Base-by-base conservation (phyloP, 768 basidiomycete genomes). In the Rhodotorula babjevae region DNA sequence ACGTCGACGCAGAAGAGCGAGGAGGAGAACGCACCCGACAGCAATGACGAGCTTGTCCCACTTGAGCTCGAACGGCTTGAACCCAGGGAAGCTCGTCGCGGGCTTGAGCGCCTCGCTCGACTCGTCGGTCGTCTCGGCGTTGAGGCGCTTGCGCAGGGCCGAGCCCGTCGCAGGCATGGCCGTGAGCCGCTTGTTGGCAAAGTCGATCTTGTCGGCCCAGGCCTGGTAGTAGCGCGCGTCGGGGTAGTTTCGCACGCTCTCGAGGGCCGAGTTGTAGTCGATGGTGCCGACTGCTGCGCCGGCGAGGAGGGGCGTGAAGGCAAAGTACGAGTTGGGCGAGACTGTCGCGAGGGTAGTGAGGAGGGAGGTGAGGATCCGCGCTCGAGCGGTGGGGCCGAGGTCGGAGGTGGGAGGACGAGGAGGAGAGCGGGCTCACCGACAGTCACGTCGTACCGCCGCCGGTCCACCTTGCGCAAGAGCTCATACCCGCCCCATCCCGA, bases 21-120 rank as follows among this genome's bases (percentile, higher is more conserved):
- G 4, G 3, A 2, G 14, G 49, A 21, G 19, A 12, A 27, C 50
- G 50, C 50, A 52, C 5, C 92, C 92, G 2, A 91, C 91, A 14
- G 90, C 87, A 61, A 94, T 87, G 66, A 93, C 86, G 21, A 93
- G 84, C 79, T 90, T 91, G 81, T 93, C 91, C 78, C 90, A 93
- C 29, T 82, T 80, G 57, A 92, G 61, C 16, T 84, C 83, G 79
- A 90, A 92, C 15, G 84, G 81, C 42, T 67, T 68, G 50, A 25
- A 57, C 0, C 74, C 74, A 1, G 74, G 74, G 27, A 67, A 69
- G 29, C 47, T 50, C 7, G 49, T 16, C 3, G 59, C 61, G 21
- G 61, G 29, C 12, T 19, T 25, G 46, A 46, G 8, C 2, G 12
- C 29, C 15, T 57, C 18, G 33, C 7, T 16, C 7, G 44, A 47